Evolutionary conservation across 257 asterid species (phyloP), one percentile per base, ranked within the genome.

Genomic region (Knoxia roxburghii): DNA sequence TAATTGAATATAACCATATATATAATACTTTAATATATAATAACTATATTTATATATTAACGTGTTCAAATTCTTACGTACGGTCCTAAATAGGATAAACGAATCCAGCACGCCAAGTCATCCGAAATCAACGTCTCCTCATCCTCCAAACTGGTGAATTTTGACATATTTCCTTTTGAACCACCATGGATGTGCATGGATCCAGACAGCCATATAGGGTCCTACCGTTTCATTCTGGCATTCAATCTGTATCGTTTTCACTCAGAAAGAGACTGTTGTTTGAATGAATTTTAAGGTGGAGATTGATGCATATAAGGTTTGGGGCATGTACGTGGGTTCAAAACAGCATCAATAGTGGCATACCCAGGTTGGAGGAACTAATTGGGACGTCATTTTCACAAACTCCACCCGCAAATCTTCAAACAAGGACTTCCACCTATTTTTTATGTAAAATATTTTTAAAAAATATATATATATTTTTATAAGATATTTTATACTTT

Each of bases 161-260:
- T 20, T 24, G n/a, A n/a, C n/a, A n/a, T 43, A 29, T 41, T 43
- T n/a, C n/a, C 55, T 29, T 37, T 37, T 56, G 65, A 56, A 55
- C 64, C 24, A 41, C 72, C 24, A 67, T 54, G n/a, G n/a, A n/a
- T n/a, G 64, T 24, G 37, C 64, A 26, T 67, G 6, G 4, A 37
- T 4, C 54, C 57, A 35, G 62, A 40, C 29, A 13, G 51, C 23
- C 27, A 53, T 7, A 9, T 9, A 37, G 41, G 64, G 72, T 53
- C 64, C 72, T 54, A 59, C 72, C n/a, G 55, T 27, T 23, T n/a
- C 65, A 46, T 20, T 56, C 55, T 68, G 72, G 5, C 1, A 40
- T 55, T 68, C 72, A 68, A 55, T 68, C 24, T 24, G 8, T 14
- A 18, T 18, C 64, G 15, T 53, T 48, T 43, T 43, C 14, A 41